Percentiles rank a stretch among this genome's conserved stretches.
Evolutionary conservation across 768 basidiomycete species (phyloP).

Genomic region (Mycena rebaudengoi): DNA sequence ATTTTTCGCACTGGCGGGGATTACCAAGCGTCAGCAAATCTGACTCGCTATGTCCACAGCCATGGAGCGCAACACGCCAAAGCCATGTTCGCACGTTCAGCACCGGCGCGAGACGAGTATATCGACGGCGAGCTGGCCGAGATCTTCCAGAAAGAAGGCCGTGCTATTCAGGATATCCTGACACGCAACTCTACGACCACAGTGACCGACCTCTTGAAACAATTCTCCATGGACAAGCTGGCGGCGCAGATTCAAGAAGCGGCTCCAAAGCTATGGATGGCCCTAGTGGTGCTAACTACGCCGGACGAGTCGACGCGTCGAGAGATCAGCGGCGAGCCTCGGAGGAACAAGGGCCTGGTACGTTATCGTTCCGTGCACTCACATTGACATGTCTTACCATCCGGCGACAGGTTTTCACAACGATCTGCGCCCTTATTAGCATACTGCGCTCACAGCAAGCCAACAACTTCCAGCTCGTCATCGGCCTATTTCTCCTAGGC

Average conservation of each 20-base stretch:
- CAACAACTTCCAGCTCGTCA: conserved; percentile 24
- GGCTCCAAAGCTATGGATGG: conserved; percentile 7
- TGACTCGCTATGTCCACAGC: background rate
- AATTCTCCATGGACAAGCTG: conserved; percentile 8
- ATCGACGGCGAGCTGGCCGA: background rate
- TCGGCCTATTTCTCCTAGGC: conserved; percentile 24
- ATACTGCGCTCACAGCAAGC: conserved; percentile 20
- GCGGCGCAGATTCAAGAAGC: background rate
- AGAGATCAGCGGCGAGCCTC: background rate
- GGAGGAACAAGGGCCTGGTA: background rate
- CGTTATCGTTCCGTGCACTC: background rate
- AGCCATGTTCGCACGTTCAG: conserved; percentile 7
- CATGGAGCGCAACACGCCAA: conserved; percentile 2
- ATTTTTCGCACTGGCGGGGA: conserved; percentile 15
- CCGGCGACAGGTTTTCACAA: conserved; percentile 15
- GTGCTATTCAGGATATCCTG: too few relatives aligned
- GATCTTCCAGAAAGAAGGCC: background rate
- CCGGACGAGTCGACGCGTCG: background rate
- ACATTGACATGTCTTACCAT: background rate
- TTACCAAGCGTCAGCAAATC: background rate
- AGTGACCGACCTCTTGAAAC: too few relatives aligned
- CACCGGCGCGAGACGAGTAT: background rate
- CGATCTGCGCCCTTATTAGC: conserved; percentile 22
- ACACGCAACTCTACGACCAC: too few relatives aligned
- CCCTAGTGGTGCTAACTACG: background rate